Evolutionary conservation across 306 rosid genomes (phyloP).

Genomic region (Inga oerstediana): DNA sequence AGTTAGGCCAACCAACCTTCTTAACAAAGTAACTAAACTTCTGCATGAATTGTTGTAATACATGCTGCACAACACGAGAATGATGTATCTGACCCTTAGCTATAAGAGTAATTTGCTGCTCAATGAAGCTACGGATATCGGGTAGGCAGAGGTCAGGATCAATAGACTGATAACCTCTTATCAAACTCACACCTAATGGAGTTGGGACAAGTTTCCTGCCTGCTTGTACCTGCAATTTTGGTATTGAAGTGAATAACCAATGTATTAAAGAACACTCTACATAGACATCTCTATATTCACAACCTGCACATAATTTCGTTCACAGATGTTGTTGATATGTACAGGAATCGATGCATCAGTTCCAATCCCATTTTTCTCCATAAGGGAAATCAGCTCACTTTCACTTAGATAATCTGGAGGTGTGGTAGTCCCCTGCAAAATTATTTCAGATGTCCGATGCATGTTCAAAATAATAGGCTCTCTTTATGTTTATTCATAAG

Average conservation of each 20-base stretch:
- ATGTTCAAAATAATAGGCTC: constrained; percentile 20
- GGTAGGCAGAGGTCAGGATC: constrained; percentile 98
- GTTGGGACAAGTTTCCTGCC: constrained; percentile 92
- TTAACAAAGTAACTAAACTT: constrained; percentile 85
- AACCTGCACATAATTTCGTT: constrained; percentile 98
- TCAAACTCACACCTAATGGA: constrained; percentile 78
- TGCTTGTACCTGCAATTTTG: constrained; percentile 81
- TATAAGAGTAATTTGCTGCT: constrained; percentile 93
- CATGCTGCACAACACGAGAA: constrained; percentile 81
- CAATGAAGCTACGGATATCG: constrained; percentile 98
- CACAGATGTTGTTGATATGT: constrained; percentile 95
- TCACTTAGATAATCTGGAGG: constrained; percentile 94
- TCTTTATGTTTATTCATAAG: constrained; percentile 18
- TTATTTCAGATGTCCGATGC: constrained; percentile 28
- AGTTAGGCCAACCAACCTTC: constrained; percentile 59
- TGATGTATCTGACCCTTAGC: constrained; percentile 92
- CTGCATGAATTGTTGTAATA: constrained; percentile 80
- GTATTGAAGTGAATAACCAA: constrained; percentile 35
- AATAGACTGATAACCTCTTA: constrained; percentile 93
- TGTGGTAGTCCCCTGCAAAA: constrained; percentile 74
- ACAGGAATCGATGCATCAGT: constrained; percentile 97
- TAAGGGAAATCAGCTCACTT: constrained; percentile 93
- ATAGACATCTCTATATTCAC: constrained; percentile 23
- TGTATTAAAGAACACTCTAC: constrained; percentile 23
- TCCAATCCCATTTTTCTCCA: constrained; percentile 97